Evolutionary conservation across 75 land plant species (phyloP).

Genomic region (Azolla pinnata): DNA sequence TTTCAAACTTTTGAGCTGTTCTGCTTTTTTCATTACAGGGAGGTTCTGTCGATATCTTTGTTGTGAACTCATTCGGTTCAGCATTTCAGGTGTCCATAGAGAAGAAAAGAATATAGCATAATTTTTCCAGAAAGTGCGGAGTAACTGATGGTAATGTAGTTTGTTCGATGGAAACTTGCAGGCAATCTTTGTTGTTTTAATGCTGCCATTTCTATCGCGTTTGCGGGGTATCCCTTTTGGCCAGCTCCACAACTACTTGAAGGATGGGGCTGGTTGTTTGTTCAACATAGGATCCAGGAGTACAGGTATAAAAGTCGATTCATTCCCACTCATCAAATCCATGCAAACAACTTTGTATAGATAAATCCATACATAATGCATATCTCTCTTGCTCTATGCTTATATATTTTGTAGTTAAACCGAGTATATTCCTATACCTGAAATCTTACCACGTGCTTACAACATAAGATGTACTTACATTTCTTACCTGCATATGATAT

Average conservation of each 20-base stretch:
- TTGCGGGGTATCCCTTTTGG: constrained; percentile 77
- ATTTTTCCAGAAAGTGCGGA: neutral
- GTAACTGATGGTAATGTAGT: too few species aligned
- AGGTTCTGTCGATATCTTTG: constrained; percentile 73
- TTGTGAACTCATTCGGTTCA: constrained; percentile 93
- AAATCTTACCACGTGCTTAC: too few species aligned
- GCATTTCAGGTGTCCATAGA: constrained; percentile 73
- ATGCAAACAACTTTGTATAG: too few species aligned
- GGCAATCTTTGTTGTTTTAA: constrained; percentile 70
- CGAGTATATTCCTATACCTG: too few species aligned
- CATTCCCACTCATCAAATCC: too few species aligned
- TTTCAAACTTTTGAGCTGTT: neutral
- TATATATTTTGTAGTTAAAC: too few species aligned
- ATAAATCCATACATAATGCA: too few species aligned
- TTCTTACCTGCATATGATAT: too few species aligned
- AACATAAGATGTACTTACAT: too few species aligned
- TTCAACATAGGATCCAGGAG: constrained; percentile 44
- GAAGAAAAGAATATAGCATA: neutral
- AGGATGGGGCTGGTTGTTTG: constrained; percentile 81
- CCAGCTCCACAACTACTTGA: constrained; percentile 55
- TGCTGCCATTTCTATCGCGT: constrained; percentile 78
- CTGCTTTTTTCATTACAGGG: constrained; percentile 35
- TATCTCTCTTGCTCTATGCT: too few species aligned
- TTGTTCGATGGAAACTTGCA: too few species aligned
- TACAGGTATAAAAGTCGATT: neutral